phyloP scores from a whole-genome alignment of 2,329 filamentous ascomycete genomes.

The Rutstroemia sp. region DNA sequence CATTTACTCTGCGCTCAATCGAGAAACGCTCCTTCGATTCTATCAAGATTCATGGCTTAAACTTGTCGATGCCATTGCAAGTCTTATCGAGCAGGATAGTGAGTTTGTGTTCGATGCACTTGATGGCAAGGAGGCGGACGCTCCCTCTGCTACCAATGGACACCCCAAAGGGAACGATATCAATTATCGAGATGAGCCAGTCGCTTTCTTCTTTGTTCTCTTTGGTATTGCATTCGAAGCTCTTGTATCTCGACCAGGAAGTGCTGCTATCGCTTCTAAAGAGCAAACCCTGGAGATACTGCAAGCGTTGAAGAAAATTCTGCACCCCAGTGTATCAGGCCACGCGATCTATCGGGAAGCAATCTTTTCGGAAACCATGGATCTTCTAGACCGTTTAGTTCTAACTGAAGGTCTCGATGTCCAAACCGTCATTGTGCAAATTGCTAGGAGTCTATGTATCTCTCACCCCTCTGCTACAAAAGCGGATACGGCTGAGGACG shows the following conservation, averaged over 20 bases:
- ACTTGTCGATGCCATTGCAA: slow-evolving; percentile 93
- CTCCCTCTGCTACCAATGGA: slow-evolving; percentile 29
- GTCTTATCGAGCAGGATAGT: slow-evolving; percentile 93
- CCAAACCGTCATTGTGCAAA: slow-evolving; percentile 88
- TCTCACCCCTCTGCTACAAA: slow-evolving; percentile 83
- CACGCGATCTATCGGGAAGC: slow-evolving; percentile 95
- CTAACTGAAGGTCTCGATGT: slow-evolving; percentile 85
- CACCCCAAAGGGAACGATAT: slow-evolving; percentile 67
- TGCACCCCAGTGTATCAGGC: slow-evolving; percentile 88
- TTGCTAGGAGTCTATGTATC: slow-evolving; percentile 82
- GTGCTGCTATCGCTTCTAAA: slow-evolving; percentile 60
- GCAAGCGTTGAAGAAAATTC: slow-evolving; percentile 85
- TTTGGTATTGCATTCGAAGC: slow-evolving; percentile 97
- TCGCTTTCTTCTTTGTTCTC: slow-evolving; percentile 97
- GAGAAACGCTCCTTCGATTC: slow-evolving; percentile 87
- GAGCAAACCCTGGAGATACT: slow-evolving; percentile 84
- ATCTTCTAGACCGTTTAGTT: slow-evolving; percentile 84
- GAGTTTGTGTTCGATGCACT: slow-evolving; percentile 96
- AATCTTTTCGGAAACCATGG: slow-evolving; percentile 95
- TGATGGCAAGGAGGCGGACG: slow-evolving; percentile 66
- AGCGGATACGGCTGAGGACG: slow-evolving; percentile 57
- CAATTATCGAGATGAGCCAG: slow-evolving; percentile 95
- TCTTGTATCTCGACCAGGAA: slow-evolving; percentile 69
- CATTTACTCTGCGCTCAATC: slow-evolving; percentile 89
- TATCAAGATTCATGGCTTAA: slow-evolving; percentile 98